These are phyloP conservation scores for Phytophthora cryptogea DNA, from an alignment of 352 stramenopile genomes.

Conservation along the genomic window DNA sequence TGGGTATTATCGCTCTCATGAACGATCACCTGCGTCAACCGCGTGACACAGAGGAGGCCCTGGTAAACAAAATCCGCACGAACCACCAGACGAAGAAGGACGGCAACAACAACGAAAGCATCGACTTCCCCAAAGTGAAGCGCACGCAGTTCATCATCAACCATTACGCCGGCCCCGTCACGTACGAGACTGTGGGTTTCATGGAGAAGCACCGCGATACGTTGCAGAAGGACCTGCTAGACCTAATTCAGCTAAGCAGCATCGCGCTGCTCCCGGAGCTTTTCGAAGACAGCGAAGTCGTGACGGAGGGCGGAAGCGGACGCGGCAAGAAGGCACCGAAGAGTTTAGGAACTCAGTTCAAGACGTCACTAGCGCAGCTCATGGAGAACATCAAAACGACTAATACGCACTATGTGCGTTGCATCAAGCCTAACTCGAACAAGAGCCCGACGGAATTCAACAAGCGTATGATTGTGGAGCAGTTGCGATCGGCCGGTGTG, in stretches of 20 bases:
- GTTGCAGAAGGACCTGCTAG: conserved; percentile 95
- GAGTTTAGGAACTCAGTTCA: conserved; percentile 87
- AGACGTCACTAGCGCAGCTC: conserved; percentile 75
- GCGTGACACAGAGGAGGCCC: conserved; percentile 83
- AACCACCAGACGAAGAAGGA: conserved; percentile 81
- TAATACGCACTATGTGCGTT: conserved; percentile 89
- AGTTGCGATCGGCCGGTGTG: conserved; percentile 90
- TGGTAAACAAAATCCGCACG: conserved; percentile 89
- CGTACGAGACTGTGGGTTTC: conserved; percentile 94
- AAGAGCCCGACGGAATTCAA: conserved; percentile 88
- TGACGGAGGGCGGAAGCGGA: conserved; percentile 39
- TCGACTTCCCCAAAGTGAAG: conserved; percentile 89
- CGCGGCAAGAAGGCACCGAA: conserved; percentile 67
- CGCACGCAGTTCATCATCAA: conserved; percentile 94
- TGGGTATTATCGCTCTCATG: conserved; percentile 89
- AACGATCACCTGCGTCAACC: conserved; percentile 88
- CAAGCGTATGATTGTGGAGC: conserved; percentile 91
- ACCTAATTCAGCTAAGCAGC: conserved; percentile 81
- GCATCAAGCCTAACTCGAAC: conserved; percentile 90
- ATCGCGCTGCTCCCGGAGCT: conserved; percentile 69
- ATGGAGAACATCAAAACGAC: conserved; percentile 89
- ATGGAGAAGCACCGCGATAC: conserved; percentile 97
- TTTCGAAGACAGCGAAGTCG: conserved; percentile 67
- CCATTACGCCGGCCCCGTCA: conserved; percentile 95
- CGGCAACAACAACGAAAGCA: conserved; percentile 68